phyloP scores from a whole-genome alignment of 495 filamentous ascomycete species.

The Penicillium paxilli region DNA sequence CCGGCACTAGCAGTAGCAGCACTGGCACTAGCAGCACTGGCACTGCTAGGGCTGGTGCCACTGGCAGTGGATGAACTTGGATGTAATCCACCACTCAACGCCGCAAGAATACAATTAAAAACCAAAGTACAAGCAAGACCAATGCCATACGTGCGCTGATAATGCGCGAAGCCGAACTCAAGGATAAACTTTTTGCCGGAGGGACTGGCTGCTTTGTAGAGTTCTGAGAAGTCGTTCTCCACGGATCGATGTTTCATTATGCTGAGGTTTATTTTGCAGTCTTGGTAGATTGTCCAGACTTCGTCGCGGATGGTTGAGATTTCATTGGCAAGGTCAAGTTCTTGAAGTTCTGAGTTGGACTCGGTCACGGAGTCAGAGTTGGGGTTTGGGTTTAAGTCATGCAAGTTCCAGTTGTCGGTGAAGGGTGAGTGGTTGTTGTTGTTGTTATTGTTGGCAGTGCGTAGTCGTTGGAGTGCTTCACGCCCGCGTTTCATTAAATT shows the following conservation, averaged over 20 bases:
- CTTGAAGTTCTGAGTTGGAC: too few species aligned
- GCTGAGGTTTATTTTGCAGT: slow-evolving; percentile 19
- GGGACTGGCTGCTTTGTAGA: background rate
- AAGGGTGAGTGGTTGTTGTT: too few species aligned
- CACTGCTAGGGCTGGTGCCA: too few species aligned
- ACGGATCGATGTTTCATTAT: slow-evolving; percentile 14
- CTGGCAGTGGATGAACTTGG: too few species aligned
- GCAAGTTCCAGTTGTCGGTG: too few species aligned
- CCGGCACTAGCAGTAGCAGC: too few species aligned
- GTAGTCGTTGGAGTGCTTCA: slow-evolving; percentile 6
- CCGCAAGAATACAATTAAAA: slow-evolving; percentile 34
- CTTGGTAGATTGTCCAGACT: slow-evolving; percentile 25
- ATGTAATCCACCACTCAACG: too few species aligned
- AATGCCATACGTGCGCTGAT: slow-evolving; percentile 35
- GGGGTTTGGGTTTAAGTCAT: too few species aligned
- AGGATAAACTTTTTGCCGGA: background rate
- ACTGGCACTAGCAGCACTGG: background rate
- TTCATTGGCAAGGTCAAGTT: too few species aligned
- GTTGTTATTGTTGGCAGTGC: slow-evolving; percentile 6
- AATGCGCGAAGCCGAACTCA: slow-evolving; percentile 25
- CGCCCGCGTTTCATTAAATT: slow-evolving; percentile 26
- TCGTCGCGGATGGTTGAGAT: slow-evolving; percentile 23
- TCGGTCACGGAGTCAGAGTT: too few species aligned
- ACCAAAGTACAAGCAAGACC: slow-evolving; percentile 29
- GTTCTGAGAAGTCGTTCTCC: slow-evolving; percentile 5